phyloP scores from a whole-genome alignment of 176 grass and related monocot genomes.

The Urochloa ruziziensis region DNA sequence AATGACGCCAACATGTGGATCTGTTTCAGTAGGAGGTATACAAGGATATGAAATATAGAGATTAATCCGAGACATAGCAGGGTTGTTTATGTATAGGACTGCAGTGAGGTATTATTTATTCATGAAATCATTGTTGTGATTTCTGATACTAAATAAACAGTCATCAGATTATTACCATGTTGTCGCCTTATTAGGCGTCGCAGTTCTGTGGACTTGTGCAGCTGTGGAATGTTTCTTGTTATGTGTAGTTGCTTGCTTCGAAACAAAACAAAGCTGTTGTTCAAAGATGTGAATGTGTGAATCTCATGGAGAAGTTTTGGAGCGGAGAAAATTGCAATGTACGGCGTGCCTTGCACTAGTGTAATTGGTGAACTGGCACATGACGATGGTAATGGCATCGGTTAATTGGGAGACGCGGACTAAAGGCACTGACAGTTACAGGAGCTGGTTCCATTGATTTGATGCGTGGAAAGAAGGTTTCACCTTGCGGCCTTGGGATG shows the following conservation, averaged over 20 bases:
- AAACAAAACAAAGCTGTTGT: not conserved
- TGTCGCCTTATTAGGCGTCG: too few species aligned
- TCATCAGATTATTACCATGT: not conserved
- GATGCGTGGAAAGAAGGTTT: too few species aligned
- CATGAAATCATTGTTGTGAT: constrained; percentile 16
- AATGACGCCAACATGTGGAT: not conserved
- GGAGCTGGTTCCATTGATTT: too few species aligned
- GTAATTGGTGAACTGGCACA: not conserved
- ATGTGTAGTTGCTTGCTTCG: not conserved
- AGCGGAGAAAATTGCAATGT: not conserved
- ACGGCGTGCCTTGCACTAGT: not conserved
- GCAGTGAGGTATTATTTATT: constrained; percentile 19
- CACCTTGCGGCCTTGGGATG: too few species aligned
- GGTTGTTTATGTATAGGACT: not conserved
- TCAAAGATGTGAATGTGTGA: not conserved
- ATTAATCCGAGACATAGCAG: not conserved
- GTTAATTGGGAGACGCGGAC: too few species aligned
- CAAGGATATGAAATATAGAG: not conserved
- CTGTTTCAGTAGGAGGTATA: not conserved
- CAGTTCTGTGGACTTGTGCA: not conserved
- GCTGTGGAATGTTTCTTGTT: not conserved
- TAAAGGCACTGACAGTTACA: too few species aligned
- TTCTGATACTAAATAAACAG: constrained; percentile 7
- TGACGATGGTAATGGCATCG: too few species aligned
- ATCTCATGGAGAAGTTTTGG: not conserved